Conservation (phyloP, 306 rosid species). For the Hippophae tibetana region DNA sequence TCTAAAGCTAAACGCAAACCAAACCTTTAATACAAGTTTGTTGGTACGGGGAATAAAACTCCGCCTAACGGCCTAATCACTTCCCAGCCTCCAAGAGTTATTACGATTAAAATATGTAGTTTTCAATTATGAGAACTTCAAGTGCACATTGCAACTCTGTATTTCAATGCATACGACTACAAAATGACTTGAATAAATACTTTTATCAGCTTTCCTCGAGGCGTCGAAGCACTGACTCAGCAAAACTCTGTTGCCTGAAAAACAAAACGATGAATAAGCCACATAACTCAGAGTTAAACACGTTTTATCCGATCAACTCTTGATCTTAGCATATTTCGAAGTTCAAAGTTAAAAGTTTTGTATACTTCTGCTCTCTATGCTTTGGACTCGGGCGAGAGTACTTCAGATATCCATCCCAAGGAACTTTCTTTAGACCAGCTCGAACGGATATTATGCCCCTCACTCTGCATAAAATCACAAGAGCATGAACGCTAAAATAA, state of each 20-base stretch:
- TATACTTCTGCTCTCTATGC: conserved; percentile 73
- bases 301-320: background rate
- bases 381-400: conserved; percentile 94
- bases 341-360: background rate
- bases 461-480: conserved; percentile 42
- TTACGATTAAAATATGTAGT: no score
- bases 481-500: background rate
- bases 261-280: conserved; percentile 19
- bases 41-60: no score
- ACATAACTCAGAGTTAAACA: background rate
- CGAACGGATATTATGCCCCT: conserved; percentile 76
- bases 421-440: conserved; percentile 92
- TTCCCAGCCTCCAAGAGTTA: no score
- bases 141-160: background rate
- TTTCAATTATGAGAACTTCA: no score
- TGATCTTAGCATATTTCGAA: background rate
- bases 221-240: conserved; percentile 65
- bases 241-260: conserved; percentile 85
- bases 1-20: no score
- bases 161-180: background rate
- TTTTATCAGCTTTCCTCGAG: conserved; percentile 55
- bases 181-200: background rate
- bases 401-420: conserved; percentile 97
- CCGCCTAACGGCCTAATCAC: no score
- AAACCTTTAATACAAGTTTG: no score